A percentile compares a stretch with the other conserved stretches of the same genome.
These are phyloP conservation scores for Fusarium lyarnte DNA, from an alignment of 2,329 filamentous ascomycete species.

Conservation along the genomic window DNA sequence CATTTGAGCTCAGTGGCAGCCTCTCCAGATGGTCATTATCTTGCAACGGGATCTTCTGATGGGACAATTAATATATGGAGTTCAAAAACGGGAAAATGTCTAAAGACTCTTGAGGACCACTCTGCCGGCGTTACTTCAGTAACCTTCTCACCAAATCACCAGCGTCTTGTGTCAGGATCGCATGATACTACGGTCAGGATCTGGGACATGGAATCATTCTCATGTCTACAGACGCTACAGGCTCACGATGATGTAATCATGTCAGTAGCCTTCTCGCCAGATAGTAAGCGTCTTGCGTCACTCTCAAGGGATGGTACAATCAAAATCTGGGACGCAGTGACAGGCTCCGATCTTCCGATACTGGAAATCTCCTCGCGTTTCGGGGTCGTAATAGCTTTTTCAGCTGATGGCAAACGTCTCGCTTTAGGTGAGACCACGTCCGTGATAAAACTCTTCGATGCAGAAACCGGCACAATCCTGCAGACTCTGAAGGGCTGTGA, in stretches of 20 bases:
- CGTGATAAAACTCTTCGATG: rapidly evolving
- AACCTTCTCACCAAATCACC: rapidly evolving
- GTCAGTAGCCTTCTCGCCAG: neutral
- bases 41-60: rapidly evolving
- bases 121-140: rapidly evolving
- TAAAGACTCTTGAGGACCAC: rapidly evolving
- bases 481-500: rapidly evolving
- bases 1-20: rapidly evolving
- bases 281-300: neutral
- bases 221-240: neutral
- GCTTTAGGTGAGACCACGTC: rapidly evolving
- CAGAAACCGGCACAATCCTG: rapidly evolving
- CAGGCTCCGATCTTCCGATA: rapidly evolving
- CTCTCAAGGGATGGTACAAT: rapidly evolving
- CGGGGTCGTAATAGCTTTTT: rapidly evolving
- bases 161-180: rapidly evolving
- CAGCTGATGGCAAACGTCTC: rapidly evolving
- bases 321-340: rapidly evolving
- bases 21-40: rapidly evolving
- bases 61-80: rapidly evolving
- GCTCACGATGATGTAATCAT: rapidly evolving
- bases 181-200: rapidly evolving
- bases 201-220: neutral
- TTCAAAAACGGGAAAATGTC: rapidly evolving
- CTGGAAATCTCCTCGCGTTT: rapidly evolving